These are phyloP conservation scores for Nidularia pulvinata DNA, from an alignment of 768 basidiomycete species.

Conservation along the genomic window DNA sequence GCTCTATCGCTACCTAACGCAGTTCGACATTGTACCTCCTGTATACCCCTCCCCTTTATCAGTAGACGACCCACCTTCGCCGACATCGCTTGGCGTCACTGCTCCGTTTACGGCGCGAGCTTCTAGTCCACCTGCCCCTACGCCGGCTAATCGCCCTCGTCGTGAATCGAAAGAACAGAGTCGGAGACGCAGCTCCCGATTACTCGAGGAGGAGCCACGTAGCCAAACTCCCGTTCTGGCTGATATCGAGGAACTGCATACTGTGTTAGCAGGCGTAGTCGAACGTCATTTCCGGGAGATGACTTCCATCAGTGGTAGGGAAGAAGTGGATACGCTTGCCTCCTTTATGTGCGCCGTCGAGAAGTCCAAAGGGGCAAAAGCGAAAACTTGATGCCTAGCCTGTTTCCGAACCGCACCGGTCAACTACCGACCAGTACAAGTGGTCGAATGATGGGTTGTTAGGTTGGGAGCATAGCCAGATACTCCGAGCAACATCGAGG, in stretches of 20 bases:
- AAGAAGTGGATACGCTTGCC: constrained; percentile 82
- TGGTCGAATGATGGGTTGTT: too few relatives aligned
- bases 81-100: constrained; percentile 55
- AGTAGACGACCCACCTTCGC: constrained; percentile 70
- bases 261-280: constrained; percentile 64
- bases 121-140: constrained; percentile 50
- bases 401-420: too few relatives aligned
- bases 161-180: constrained; percentile 63
- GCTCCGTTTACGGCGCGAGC: constrained; percentile 41
- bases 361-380: constrained; percentile 40
- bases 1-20: constrained; percentile 71
- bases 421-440: too few relatives aligned
- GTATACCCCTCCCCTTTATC: constrained; percentile 73
- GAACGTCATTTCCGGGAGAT: constrained; percentile 74
- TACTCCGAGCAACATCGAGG: too few relatives aligned
- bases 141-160: constrained; percentile 72
- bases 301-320: constrained; percentile 44
- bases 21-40: constrained; percentile 70
- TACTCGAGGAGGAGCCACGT: constrained; percentile 63
- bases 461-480: too few relatives aligned
- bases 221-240: constrained; percentile 65
- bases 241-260: constrained; percentile 69
- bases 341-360: constrained; percentile 80
- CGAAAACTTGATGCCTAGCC: constrained; percentile 6
- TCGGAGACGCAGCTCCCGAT: constrained; percentile 69